Percentiles rank a stretch among this genome's conserved stretches.
These are phyloP conservation scores for Coemansia sp. DNA, from an alignment of 192 early-diverging fungal genomes.

Conservation along the genomic window DNA sequence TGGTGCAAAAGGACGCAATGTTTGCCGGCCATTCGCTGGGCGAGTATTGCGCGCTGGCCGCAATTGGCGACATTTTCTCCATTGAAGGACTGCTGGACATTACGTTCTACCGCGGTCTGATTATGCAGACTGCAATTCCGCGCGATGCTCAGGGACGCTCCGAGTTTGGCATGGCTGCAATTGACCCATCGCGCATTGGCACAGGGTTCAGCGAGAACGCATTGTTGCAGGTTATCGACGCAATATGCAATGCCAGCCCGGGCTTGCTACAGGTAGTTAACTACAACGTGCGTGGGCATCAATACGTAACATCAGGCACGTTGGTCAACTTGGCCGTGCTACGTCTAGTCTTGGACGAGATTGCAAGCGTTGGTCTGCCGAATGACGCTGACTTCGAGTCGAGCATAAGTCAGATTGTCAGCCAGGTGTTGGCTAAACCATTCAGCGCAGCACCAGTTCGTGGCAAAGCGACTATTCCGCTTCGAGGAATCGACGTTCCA, in stretches of 20 bases:
- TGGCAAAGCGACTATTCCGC: conserved; percentile 85
- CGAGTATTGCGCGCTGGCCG: conserved; percentile 83
- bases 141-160: conserved; percentile 78
- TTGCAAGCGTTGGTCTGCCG: neutral
- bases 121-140: conserved; percentile 91
- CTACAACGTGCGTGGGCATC: conserved; percentile 92
- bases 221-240: conserved; percentile 62
- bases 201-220: conserved; percentile 71
- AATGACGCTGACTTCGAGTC: neutral
- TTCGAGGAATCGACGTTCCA: conserved; percentile 90
- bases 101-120: conserved; percentile 93
- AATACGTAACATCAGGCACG: conserved; percentile 90
- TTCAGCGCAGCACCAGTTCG: conserved; percentile 66
- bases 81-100: conserved; percentile 85
- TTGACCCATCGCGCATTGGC: conserved; percentile 84
- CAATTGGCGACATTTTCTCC: conserved; percentile 76
- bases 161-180: conserved; percentile 92
- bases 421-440: conserved; percentile 61
- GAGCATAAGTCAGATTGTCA: conserved; percentile 65
- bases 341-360: conserved; percentile 72
- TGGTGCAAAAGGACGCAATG: conserved; percentile 73
- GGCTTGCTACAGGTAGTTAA: conserved; percentile 91
- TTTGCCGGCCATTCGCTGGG: conserved; percentile 96
- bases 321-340: conserved; percentile 76
- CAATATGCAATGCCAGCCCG: conserved; percentile 65